A percentile compares a stretch with the other conserved stretches of the same genome.
These are phyloP conservation scores for Xylariaceae sp. DNA, from an alignment of 2,329 filamentous ascomycete species.

Conservation along the genomic window DNA sequence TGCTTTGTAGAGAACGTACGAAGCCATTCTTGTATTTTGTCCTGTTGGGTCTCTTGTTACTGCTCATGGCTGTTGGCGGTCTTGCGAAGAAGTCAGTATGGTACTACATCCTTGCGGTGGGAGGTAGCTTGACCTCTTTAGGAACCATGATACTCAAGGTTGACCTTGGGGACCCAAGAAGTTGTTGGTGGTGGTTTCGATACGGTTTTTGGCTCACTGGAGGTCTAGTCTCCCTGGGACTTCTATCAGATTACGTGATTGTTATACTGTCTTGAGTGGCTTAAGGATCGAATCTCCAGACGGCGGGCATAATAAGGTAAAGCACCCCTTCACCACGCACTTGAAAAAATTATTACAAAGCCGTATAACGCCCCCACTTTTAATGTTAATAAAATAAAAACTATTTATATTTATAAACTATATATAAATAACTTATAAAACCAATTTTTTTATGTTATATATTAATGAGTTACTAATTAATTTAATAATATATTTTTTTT, in stretches of 20 bases:
- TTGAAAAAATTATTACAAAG: too few relatives aligned
- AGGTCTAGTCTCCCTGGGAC: too few relatives aligned
- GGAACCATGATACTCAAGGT: conserved; percentile 12
- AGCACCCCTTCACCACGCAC: too few relatives aligned
- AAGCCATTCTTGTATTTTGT: conserved; percentile 9
- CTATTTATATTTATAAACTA: too few relatives aligned
- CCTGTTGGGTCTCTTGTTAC: background rate
- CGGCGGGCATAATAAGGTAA: too few relatives aligned
- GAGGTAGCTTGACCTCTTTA: background rate
- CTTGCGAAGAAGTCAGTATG: background rate
- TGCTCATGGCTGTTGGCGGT: background rate
- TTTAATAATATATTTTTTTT: background rate
- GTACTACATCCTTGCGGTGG: conserved; percentile 10
- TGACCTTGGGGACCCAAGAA: conserved; percentile 8
- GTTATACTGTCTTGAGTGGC: too few relatives aligned
- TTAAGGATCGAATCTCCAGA: too few relatives aligned
- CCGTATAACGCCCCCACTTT: too few relatives aligned
- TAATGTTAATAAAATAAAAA: too few relatives aligned
- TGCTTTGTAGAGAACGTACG: conserved; percentile 13
- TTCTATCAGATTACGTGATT: too few relatives aligned
- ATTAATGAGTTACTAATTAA: background rate
- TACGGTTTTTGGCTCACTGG: conserved; percentile 17
- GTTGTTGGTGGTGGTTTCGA: conserved; percentile 24
- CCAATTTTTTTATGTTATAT: background rate
- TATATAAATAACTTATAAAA: too few relatives aligned